These are phyloP conservation scores for Actinidia chinensis DNA, from an alignment of 179 eudicot genomes.

Conservation along the genomic window DNA sequence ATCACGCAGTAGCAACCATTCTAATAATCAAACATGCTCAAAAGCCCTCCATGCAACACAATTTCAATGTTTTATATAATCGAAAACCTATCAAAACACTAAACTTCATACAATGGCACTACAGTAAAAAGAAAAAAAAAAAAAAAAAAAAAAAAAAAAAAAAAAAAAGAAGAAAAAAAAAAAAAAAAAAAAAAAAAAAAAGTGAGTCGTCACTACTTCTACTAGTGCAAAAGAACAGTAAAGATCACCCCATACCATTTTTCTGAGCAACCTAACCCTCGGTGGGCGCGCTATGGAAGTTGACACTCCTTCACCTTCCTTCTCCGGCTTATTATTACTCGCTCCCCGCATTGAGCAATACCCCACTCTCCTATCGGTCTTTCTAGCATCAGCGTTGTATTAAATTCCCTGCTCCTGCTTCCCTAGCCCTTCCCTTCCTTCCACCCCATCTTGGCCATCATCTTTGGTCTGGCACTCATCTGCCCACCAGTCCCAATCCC, in stretches of 20 bases:
- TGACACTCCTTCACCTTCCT: constrained; percentile 83
- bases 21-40: too few relatives aligned
- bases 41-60: too few relatives aligned
- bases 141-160: too few relatives aligned
- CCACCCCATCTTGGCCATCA: constrained; percentile 99
- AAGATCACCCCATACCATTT: constrained; percentile 54
- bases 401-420: constrained; percentile 93
- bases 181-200: too few relatives aligned
- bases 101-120: too few relatives aligned
- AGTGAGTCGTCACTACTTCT: too few relatives aligned
- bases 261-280: constrained; percentile 73
- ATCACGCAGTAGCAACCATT: too few relatives aligned
- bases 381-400: constrained; percentile 82
- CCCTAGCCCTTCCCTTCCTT: constrained; percentile 87
- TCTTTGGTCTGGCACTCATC: constrained; percentile 92
- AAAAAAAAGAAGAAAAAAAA: too few relatives aligned
- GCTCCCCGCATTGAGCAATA: constrained; percentile 84
- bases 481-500: constrained; percentile 95
- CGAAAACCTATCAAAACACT: too few relatives aligned
- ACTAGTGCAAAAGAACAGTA: neutral
- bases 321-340: constrained; percentile 48
- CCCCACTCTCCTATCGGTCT: constrained; percentile 91
- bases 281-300: constrained; percentile 65
- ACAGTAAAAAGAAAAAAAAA: too few relatives aligned
- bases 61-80: too few relatives aligned